These are phyloP conservation scores for Venturia oleaginea DNA, from an alignment of 2,329 filamentous ascomycete species.

Conservation along the genomic window DNA sequence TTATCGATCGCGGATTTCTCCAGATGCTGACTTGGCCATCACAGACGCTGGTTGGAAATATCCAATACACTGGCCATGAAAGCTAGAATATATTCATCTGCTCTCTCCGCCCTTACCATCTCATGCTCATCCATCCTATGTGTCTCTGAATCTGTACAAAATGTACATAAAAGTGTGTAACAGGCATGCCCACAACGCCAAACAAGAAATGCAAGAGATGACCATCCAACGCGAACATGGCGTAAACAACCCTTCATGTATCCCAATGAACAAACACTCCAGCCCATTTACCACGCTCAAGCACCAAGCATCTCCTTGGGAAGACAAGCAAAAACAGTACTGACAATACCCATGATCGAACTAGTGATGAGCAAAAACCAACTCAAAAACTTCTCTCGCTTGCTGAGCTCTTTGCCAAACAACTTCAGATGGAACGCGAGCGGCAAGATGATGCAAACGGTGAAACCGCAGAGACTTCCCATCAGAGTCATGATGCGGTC, in stretches of 20 bases:
- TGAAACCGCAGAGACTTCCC: slow-evolving; percentile 83
- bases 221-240: not conserved
- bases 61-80: too few relatives aligned
- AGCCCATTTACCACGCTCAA: not conserved
- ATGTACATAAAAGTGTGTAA: not conserved
- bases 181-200: not conserved
- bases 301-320: slow-evolving; percentile 53
- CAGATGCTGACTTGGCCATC: too few relatives aligned
- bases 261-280: not conserved
- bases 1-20: too few relatives aligned
- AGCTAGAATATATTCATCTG: too few relatives aligned
- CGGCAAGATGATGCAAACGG: slow-evolving; percentile 87
- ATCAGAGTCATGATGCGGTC: slow-evolving; percentile 88
- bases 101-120: too few relatives aligned
- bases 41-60: too few relatives aligned
- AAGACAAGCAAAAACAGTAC: slow-evolving; percentile 81
- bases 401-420: slow-evolving; percentile 63
- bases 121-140: not conserved
- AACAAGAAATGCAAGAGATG: not conserved
- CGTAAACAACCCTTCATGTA: not conserved
- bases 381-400: slow-evolving; percentile 54
- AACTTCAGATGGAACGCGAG: slow-evolving; percentile 84
- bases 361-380: slow-evolving; percentile 64
- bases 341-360: slow-evolving; percentile 59
- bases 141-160: not conserved